Evolutionary conservation across 228 moss, liverwort and hornwort species (phyloP).

Genomic region (Sphagnum fallax): DNA sequence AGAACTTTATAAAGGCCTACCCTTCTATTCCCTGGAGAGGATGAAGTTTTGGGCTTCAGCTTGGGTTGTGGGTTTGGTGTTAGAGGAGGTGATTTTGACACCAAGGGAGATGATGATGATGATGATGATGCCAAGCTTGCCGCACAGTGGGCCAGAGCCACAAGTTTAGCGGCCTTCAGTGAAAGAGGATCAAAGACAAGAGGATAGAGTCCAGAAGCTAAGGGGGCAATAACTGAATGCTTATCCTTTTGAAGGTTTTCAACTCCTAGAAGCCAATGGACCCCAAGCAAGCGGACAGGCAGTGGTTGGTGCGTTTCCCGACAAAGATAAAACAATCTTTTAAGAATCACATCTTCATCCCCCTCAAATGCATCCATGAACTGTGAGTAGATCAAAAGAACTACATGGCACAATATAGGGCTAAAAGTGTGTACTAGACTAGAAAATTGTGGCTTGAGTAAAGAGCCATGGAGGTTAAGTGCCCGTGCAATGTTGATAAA

Average conservation of each 20-base stretch:
- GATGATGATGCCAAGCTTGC: constrained; percentile 28
- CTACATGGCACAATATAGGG: constrained; percentile 78
- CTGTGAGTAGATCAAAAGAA: constrained; percentile 67
- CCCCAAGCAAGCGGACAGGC: constrained; percentile 70
- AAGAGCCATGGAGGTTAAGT: constrained; percentile 76
- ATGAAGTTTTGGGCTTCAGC: constrained; percentile 2
- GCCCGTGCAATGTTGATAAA: constrained; percentile 74
- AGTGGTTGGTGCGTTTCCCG: constrained; percentile 76
- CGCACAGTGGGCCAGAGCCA: constrained; percentile 85
- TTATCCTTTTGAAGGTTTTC: constrained; percentile 41
- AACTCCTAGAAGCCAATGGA: constrained; percentile 90
- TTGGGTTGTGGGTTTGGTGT: neutral
- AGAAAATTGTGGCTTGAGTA: constrained; percentile 64
- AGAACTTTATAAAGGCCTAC: constrained; percentile 41
- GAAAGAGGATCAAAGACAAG: constrained; percentile 87
- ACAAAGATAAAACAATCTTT: constrained; percentile 62
- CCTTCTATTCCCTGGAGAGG: constrained; percentile 13
- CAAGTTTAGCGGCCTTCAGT: constrained; percentile 81
- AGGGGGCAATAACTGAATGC: constrained; percentile 46
- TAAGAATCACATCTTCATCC: constrained; percentile 47
- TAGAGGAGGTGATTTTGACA: neutral
- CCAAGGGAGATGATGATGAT: neutral
- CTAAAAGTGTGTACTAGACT: constrained; percentile 72
- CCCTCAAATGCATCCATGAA: constrained; percentile 70
- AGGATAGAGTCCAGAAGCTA: constrained; percentile 70